Evolutionary conservation across 1,139 yeast species (phyloP).

Genomic region (Yueomyces sp.): DNA sequence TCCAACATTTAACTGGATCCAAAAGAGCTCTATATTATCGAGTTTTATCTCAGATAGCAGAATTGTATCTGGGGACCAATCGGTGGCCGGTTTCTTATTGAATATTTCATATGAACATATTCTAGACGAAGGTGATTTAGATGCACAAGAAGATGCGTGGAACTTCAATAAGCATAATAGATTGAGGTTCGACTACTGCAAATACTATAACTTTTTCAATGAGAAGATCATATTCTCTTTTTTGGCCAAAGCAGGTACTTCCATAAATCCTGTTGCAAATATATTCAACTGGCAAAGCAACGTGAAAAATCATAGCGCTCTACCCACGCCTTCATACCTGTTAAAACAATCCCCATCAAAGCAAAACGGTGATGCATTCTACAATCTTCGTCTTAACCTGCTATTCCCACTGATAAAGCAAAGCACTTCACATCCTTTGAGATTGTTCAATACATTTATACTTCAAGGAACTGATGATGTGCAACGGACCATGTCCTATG

Average conservation of each 20-base stretch:
- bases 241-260: not conserved
- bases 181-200: not conserved
- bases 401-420: slow-evolving; percentile 2
- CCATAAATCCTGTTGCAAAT: not conserved
- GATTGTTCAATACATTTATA: not conserved
- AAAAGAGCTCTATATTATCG: not conserved
- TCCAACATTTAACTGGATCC: not conserved
- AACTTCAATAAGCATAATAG: not conserved
- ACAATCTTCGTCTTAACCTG: not conserved
- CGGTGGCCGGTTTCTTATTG: not conserved
- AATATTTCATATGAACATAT: not conserved
- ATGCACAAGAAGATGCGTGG: not conserved
- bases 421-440: not conserved
- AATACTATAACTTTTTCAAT: not conserved
- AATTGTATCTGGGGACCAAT: not conserved
- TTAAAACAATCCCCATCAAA: not conserved
- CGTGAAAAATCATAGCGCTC: not conserved
- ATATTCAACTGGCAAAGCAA: not conserved
- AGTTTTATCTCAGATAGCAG: not conserved
- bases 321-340: slow-evolving; percentile 1
- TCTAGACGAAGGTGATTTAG: not conserved
- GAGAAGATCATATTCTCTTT: not conserved
- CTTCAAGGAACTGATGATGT: not conserved
- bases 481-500: not conserved
- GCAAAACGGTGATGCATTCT: not conserved